phyloP scores from a whole-genome alignment of 768 basidiomycete species.

The Lactarius hatsudake region DNA sequence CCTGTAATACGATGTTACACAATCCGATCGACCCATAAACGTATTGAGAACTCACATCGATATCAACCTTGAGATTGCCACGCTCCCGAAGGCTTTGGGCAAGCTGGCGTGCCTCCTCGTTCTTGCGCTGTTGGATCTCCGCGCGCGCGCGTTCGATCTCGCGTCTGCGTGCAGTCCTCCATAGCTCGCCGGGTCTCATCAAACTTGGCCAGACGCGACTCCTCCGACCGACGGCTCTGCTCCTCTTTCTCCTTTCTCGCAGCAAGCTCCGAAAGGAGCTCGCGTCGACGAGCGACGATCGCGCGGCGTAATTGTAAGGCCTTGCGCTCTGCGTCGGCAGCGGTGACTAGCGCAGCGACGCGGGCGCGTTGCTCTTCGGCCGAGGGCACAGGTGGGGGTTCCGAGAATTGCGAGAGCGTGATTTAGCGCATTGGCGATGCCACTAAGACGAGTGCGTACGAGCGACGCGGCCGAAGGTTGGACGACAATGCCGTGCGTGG shows the following conservation, averaged over 20 bases:
- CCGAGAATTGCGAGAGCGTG: slow-evolving; percentile 60
- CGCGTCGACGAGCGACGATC: slow-evolving; percentile 79
- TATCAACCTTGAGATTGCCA: slow-evolving; percentile 68
- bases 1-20: slow-evolving; percentile 41
- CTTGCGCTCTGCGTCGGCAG: slow-evolving; percentile 72
- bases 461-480: slow-evolving; percentile 73
- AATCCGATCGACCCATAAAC: neutral
- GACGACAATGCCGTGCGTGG: slow-evolving; percentile 42
- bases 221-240: slow-evolving; percentile 71
- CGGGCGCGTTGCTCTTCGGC: slow-evolving; percentile 57
- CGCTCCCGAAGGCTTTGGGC: slow-evolving; percentile 80
- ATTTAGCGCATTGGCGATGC: slow-evolving; percentile 71
- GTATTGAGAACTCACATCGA: slow-evolving; percentile 49
- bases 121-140: slow-evolving; percentile 75
- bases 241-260: slow-evolving; percentile 89
- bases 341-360: slow-evolving; percentile 57
- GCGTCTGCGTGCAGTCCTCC: slow-evolving; percentile 60
- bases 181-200: slow-evolving; percentile 58
- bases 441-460: slow-evolving; percentile 73
- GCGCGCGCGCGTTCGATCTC: slow-evolving; percentile 63
- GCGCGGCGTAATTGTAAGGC: slow-evolving; percentile 74
- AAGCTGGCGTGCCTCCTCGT: slow-evolving; percentile 85
- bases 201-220: slow-evolving; percentile 61
- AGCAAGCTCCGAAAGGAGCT: slow-evolving; percentile 78
- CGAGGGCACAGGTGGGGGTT: slow-evolving; percentile 43